Percentiles rank a stretch among this genome's conserved stretches.
Conservation (phyloP, 495 filamentous ascomycete genomes). For the Penicillium cosmopolitanum region DNA sequence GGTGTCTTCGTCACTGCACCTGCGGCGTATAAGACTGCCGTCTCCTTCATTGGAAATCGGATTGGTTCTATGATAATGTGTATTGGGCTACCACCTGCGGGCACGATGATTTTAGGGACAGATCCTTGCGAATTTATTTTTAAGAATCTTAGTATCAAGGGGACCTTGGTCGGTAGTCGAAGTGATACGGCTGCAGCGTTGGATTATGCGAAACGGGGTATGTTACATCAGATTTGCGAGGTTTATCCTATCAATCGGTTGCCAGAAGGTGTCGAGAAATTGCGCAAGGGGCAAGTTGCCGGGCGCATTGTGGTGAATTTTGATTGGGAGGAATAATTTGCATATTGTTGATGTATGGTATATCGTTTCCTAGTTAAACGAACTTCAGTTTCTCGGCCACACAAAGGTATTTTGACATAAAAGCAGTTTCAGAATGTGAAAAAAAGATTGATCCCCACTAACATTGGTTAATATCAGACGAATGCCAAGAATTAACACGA, state of each 20-base stretch:
- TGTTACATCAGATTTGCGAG: slow-evolving; percentile 45
- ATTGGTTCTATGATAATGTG: slow-evolving; percentile 52
- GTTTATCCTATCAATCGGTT: slow-evolving; percentile 44
- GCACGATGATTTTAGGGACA: slow-evolving; percentile 37
- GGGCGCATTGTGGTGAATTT: slow-evolving; percentile 56
- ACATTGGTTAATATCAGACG: too few relatives aligned
- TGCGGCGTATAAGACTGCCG: slow-evolving; percentile 45
- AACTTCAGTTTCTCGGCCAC: too few relatives aligned
- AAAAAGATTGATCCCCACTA: too few relatives aligned
- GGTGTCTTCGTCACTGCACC: slow-evolving; percentile 56
- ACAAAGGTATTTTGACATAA: too few relatives aligned
- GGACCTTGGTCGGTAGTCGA: slow-evolving; percentile 52
- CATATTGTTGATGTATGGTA: background rate
- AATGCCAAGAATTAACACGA: background rate
- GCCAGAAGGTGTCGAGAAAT: slow-evolving; percentile 43
- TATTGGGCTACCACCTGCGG: slow-evolving; percentile 39
- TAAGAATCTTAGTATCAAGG: slow-evolving; percentile 49
- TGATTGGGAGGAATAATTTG: slow-evolving; percentile 34
- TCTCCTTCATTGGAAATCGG: slow-evolving; percentile 43
- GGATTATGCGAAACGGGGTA: slow-evolving; percentile 51
- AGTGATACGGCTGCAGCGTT: slow-evolving; percentile 47
- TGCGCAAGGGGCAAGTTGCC: slow-evolving; percentile 47
- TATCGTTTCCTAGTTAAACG: background rate
- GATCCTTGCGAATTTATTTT: slow-evolving; percentile 48
- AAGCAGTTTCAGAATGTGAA: too few relatives aligned